These are phyloP conservation scores for Kodamaea anthophila DNA, from an alignment of 1,139 yeast species.

Conservation along the genomic window DNA sequence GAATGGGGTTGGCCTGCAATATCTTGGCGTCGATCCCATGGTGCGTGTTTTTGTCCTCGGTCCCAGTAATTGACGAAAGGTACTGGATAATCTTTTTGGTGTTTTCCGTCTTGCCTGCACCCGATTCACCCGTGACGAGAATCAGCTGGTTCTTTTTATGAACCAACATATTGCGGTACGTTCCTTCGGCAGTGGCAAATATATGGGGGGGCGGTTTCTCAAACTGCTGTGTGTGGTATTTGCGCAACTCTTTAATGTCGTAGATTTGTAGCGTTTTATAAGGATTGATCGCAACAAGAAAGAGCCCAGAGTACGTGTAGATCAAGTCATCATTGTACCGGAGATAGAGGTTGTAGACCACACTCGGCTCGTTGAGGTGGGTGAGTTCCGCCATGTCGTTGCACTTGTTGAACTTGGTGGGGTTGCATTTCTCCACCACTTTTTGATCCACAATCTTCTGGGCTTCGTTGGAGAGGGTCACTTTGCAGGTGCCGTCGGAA, in stretches of 20 bases:
- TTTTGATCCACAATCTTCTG: conserved; percentile 26
- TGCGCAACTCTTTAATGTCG: conserved; percentile 48
- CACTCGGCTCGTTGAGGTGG: conserved; percentile 90
- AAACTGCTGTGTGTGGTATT: conserved; percentile 45
- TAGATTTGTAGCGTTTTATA: conserved; percentile 76
- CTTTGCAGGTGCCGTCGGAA: conserved; percentile 45
- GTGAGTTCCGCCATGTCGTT: conserved; percentile 96
- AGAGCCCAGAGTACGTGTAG: conserved; percentile 75
- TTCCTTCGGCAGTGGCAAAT: conserved; percentile 84
- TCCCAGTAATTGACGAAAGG: conserved; percentile 63
- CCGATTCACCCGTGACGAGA: conserved; percentile 95
- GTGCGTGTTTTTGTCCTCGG: conserved; percentile 10
- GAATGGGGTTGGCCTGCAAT: conserved; percentile 87
- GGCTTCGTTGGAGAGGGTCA: conserved; percentile 41
- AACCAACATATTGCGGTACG: conserved; percentile 68
- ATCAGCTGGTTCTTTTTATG: conserved; percentile 81
- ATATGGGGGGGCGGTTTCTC: conserved; percentile 73
- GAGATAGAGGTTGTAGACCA: conserved; percentile 69
- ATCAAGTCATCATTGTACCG: conserved; percentile 77
- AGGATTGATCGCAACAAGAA: conserved; percentile 93
- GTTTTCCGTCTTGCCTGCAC: conserved; percentile 97
- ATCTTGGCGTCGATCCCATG: conserved; percentile 79
- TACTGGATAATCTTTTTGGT: conserved; percentile 95
- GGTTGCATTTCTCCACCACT: conserved; percentile 67
- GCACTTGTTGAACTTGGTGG: conserved; percentile 86